These are phyloP conservation scores for Rhizopus sp. DNA, from an alignment of 371 early-diverging fungal genomes.

Conservation along the genomic window DNA sequence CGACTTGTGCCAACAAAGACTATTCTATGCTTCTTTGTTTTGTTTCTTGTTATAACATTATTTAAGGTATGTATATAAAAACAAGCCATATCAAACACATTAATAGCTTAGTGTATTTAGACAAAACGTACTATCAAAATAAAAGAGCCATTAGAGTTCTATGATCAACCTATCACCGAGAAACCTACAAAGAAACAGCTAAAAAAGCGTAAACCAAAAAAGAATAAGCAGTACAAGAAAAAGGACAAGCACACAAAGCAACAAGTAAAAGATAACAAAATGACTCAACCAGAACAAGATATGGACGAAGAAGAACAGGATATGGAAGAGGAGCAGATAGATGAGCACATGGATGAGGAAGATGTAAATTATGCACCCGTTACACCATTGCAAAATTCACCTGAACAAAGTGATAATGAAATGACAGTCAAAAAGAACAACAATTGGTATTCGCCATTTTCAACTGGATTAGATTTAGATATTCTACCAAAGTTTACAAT, in stretches of 20 bases:
- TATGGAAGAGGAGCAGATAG: background rate
- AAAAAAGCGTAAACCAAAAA: conserved; percentile 3
- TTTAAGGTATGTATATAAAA: too few relatives aligned
- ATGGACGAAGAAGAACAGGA: conserved; percentile 1
- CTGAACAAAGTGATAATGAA: background rate
- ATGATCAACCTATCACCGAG: background rate
- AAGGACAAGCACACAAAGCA: background rate
- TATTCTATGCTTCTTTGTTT: background rate
- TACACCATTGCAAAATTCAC: background rate
- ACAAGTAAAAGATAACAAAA: conserved; percentile 1
- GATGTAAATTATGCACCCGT: background rate
- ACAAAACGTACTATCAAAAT: background rate
- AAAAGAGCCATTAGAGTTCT: background rate
- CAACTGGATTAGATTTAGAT: conserved; percentile 35
- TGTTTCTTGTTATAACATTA: background rate
- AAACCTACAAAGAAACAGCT: background rate
- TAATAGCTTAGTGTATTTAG: too few relatives aligned
- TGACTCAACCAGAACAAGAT: conserved; percentile 1
- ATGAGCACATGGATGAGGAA: conserved; percentile 15
- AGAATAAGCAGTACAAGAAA: conserved; percentile 11
- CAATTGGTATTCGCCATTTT: conserved; percentile 39
- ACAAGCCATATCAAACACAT: too few relatives aligned
- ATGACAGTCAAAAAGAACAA: background rate
- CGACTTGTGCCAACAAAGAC: background rate
- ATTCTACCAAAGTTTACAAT: conserved; percentile 23